Evolutionary conservation across 2,329 filamentous ascomycete genomes (phyloP).

Genomic region (Cordyceps cicadae): DNA sequence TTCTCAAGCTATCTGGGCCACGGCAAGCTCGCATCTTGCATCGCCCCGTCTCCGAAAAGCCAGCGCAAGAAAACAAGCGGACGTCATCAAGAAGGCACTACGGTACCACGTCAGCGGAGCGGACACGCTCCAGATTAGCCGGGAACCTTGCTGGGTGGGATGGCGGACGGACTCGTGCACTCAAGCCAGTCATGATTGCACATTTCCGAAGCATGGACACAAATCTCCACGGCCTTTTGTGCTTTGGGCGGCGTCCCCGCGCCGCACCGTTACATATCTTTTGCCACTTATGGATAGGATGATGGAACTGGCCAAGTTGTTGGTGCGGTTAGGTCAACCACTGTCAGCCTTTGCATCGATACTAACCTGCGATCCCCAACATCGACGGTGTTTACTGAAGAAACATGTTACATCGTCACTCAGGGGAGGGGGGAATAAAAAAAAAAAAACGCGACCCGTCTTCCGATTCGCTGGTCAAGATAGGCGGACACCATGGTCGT

Average conservation of each 20-base stretch:
- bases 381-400: too few species aligned
- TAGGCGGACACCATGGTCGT: too few species aligned
- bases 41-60: not conserved
- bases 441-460: too few species aligned
- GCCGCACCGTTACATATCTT: not conserved
- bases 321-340: too few species aligned
- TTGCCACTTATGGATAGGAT: not conserved
- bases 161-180: not conserved
- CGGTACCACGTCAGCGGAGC: not conserved
- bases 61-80: not conserved
- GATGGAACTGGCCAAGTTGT: too few species aligned
- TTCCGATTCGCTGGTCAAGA: too few species aligned
- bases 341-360: too few species aligned
- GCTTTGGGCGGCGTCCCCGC: not conserved
- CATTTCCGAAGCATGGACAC: too few species aligned
- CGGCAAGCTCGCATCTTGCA: not conserved
- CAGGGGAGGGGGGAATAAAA: too few species aligned
- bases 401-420: too few species aligned
- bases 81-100: not conserved
- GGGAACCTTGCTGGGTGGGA: not conserved
- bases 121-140: not conserved
- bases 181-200: not conserved
- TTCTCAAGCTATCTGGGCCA: not conserved
- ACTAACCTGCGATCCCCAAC: too few species aligned
- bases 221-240: not conserved